phyloP scores from a whole-genome alignment of 371 early-diverging fungal species.

The Zancudomyces culisetae region DNA sequence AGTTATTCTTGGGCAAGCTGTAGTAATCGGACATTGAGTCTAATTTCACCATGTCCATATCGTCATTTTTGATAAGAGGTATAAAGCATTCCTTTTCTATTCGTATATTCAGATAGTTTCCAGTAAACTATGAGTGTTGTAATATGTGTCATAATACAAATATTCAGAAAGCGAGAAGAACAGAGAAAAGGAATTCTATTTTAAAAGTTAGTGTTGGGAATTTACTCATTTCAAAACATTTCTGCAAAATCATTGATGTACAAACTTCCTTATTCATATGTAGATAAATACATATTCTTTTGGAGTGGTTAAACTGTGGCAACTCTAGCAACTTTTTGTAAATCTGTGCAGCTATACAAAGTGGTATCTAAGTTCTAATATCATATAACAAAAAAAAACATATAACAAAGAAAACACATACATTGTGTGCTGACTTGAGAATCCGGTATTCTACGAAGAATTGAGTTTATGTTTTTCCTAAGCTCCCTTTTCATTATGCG shows the following conservation, averaged over 20 bases:
- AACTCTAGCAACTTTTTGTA: not conserved
- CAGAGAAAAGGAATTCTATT: not conserved
- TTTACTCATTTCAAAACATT: conserved; percentile 20
- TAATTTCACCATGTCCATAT: conserved; percentile 33
- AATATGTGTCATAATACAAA: no score
- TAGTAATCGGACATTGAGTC: conserved; percentile 10
- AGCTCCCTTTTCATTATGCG: no score
- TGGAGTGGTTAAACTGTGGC: conserved; percentile 8
- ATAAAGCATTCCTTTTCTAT: conserved; percentile 18
- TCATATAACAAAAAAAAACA: no score
- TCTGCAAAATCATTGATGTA: conserved; percentile 13
- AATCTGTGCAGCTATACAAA: not conserved
- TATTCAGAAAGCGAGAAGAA: no score
- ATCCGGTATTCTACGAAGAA: no score
- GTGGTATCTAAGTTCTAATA: no score
- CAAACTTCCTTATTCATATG: conserved; percentile 23
- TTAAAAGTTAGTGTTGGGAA: not conserved
- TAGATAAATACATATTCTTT: conserved; percentile 20
- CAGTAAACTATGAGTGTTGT: no score
- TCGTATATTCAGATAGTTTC: no score
- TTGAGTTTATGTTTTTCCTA: no score
- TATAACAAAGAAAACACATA: no score
- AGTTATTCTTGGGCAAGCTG: conserved; percentile 22
- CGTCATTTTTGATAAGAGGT: conserved; percentile 14
- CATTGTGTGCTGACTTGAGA: no score